Conservation (phyloP, 768 basidiomycete species). For the Tulasnella sp. region DNA sequence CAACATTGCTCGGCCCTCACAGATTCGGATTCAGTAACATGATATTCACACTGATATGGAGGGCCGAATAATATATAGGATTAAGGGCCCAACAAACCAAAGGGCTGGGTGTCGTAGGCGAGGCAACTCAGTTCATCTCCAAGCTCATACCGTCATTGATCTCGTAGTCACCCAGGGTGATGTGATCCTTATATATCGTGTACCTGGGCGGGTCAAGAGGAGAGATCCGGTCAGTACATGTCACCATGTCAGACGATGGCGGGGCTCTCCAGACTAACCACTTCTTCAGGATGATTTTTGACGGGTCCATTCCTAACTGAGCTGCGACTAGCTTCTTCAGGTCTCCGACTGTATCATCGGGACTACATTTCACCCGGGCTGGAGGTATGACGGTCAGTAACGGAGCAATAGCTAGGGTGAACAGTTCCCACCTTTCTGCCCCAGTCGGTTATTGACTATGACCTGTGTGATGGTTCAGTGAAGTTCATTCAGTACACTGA, state of each 20-base stretch:
- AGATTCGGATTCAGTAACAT: no score
- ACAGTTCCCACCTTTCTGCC: conserved; percentile 64
- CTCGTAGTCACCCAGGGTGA: conserved; percentile 85
- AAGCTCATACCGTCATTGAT: conserved; percentile 89
- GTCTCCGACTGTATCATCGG: conserved; percentile 94
- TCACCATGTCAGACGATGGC: background rate
- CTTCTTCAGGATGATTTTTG: conserved; percentile 93
- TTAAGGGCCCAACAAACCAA: no score
- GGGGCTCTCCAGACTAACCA: conserved; percentile 47
- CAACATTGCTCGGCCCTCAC: no score
- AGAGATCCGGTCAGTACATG: background rate
- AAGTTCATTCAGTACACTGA: background rate
- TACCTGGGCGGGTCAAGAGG: conserved; percentile 46
- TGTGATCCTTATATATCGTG: conserved; percentile 92
- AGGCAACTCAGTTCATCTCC: conserved; percentile 63
- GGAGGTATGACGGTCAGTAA: background rate
- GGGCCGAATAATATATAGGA: no score
- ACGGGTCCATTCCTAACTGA: conserved; percentile 78
- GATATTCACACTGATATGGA: no score
- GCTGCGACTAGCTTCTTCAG: conserved; percentile 95
- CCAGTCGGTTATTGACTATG: conserved; percentile 92
- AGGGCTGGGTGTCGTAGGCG: background rate
- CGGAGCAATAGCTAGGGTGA: background rate
- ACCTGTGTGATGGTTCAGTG: conserved; percentile 38
- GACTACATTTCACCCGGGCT: conserved; percentile 94